Conservation (phyloP, 371 early-diverging fungal genomes). For the Batrachochytrium dendrobatidis region DNA sequence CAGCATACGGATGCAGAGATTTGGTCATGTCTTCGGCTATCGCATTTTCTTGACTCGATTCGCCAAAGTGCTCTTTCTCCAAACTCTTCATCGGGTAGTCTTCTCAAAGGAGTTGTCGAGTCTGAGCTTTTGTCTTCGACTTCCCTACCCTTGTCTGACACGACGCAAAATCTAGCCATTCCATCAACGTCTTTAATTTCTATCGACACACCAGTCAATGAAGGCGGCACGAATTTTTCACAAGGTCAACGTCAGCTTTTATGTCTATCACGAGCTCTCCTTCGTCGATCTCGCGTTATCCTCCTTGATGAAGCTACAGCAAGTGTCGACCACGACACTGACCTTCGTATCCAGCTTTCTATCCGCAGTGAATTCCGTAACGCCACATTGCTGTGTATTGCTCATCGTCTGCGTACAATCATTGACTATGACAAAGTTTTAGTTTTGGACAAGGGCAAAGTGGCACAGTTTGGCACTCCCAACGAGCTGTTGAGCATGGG, state of each 20-base stretch:
- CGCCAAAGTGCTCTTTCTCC: constrained; percentile 6
- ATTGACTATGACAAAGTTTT: constrained; percentile 40
- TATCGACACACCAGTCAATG: constrained; percentile 25
- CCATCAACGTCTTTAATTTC: constrained; percentile 6
- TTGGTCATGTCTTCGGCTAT: constrained; percentile 29
- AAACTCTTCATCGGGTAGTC: neutral
- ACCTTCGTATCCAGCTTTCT: constrained; percentile 67
- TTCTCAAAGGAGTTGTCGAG: neutral
- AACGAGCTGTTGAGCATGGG: constrained; percentile 19
- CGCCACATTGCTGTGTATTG: constrained; percentile 33
- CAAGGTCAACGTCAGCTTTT: constrained; percentile 42
- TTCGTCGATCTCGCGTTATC: constrained; percentile 37
- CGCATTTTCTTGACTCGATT: constrained; percentile 27
- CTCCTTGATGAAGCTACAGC: constrained; percentile 49
- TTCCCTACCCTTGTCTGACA: neutral
- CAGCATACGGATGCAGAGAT: constrained; percentile 26
- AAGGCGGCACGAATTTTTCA: constrained; percentile 33
- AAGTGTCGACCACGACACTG: constrained; percentile 50
- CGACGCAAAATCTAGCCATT: neutral
- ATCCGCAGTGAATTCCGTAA: constrained; percentile 61
- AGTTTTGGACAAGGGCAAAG: constrained; percentile 35
- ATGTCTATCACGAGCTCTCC: constrained; percentile 45
- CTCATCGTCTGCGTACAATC: constrained; percentile 46
- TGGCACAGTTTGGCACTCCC: constrained; percentile 38
- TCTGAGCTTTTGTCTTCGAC: neutral